phyloP scores from a whole-genome alignment of 148 eudicot species.

The Vaccinium vitisidaea region DNA sequence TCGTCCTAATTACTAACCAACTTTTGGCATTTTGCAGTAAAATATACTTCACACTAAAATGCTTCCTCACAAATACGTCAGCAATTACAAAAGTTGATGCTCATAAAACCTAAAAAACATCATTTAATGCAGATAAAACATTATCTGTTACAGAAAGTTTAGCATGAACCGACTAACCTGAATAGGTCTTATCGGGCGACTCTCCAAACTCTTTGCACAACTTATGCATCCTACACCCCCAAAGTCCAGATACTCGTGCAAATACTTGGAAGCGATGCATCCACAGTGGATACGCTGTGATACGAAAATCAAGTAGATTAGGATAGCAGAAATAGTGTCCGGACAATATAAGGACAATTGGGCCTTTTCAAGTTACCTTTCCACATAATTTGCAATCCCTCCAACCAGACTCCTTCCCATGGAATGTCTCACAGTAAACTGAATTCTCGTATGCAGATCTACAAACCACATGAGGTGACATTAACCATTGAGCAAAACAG shows the following conservation, averaged over 20 bases:
- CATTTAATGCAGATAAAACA: neutral
- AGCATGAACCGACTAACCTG: conserved; percentile 30
- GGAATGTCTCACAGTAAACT: conserved; percentile 75
- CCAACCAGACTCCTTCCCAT: conserved; percentile 86
- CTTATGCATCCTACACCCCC: conserved; percentile 76
- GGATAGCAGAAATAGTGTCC: neutral
- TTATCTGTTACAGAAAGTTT: neutral
- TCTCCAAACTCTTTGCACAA: conserved; percentile 52
- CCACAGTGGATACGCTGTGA: conserved; percentile 88
- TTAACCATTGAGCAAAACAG: conserved; percentile 13
- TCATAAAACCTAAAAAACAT: neutral
- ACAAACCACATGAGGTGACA: conserved; percentile 22
- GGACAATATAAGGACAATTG: conserved; percentile 3
- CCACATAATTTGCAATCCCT: conserved; percentile 86
- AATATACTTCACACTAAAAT: conserved; percentile 9
- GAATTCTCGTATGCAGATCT: conserved; percentile 77
- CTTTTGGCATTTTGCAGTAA: neutral
- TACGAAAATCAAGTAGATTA: conserved; percentile 18
- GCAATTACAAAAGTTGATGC: neutral
- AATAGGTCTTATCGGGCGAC: conserved; percentile 34
- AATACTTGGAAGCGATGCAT: conserved; percentile 70
- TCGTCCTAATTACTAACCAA: neutral
- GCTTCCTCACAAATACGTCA: neutral
- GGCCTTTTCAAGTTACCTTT: conserved; percentile 45
- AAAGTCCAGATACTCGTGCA: conserved; percentile 70